phyloP scores from a whole-genome alignment of 2,329 filamentous ascomycete genomes.

The Dactylellina haptotyla region DNA sequence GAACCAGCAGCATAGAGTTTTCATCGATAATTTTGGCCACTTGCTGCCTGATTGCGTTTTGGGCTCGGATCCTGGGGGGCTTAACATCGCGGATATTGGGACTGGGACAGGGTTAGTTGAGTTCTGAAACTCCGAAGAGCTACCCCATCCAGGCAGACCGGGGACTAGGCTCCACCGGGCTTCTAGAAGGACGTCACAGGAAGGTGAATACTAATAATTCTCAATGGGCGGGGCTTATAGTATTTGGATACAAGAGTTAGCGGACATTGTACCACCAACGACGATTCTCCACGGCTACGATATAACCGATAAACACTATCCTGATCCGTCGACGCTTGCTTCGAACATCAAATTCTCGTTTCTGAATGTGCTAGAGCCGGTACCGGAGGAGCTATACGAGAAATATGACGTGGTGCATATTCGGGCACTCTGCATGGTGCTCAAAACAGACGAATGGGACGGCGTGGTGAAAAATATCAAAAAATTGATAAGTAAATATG shows the following conservation, averaged over 20 bases:
- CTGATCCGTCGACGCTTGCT: background rate
- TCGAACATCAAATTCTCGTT: background rate
- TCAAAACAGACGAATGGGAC: background rate
- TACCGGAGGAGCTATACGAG: background rate
- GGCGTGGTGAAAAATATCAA: background rate
- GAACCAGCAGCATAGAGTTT: background rate
- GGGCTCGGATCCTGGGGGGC: background rate
- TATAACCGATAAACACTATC: background rate
- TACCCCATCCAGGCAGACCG: background rate
- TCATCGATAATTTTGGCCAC: background rate
- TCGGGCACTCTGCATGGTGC: constrained; percentile 1
- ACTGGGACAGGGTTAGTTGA: constrained; percentile 12
- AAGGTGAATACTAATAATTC: too few species aligned
- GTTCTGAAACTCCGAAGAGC: background rate
- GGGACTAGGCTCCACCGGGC: background rate
- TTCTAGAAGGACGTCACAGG: too few species aligned
- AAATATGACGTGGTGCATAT: constrained; percentile 7
- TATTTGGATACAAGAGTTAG: background rate
- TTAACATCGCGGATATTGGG: background rate
- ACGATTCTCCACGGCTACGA: constrained; percentile 3
- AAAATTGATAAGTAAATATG: constrained; percentile 4
- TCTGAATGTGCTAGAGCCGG: background rate
- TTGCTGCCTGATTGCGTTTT: background rate
- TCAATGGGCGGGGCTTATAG: too few species aligned
- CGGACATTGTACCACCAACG: background rate